Evolutionary conservation across 257 asterid species (phyloP).

Genomic region (Dorcoceras hygrometricum): DNA sequence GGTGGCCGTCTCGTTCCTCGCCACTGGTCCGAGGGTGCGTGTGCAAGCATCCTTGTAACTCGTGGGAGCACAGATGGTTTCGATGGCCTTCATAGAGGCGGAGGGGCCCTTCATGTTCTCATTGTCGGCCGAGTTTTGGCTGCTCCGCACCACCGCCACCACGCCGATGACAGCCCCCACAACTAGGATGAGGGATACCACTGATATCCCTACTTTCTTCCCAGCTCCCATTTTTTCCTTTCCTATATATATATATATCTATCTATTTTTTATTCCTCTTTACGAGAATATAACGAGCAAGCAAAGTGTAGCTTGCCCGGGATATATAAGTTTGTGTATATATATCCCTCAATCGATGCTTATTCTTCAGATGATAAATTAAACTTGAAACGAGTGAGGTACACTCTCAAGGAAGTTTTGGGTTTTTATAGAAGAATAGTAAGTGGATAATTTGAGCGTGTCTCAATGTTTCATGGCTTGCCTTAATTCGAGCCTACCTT

Average conservation of each 20-base stretch:
- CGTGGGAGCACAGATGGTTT: slow-evolving; percentile 49
- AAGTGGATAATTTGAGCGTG: background rate
- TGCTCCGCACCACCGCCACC: slow-evolving; percentile 28
- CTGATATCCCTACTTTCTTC: slow-evolving; percentile 37
- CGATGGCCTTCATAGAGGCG: slow-evolving; percentile 43
- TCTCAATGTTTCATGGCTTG: background rate
- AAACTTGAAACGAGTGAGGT: background rate
- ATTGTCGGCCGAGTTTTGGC: background rate
- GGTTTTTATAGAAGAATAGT: background rate
- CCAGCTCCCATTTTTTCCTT: slow-evolving; percentile 35
- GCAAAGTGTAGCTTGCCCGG: background rate
- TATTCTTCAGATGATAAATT: background rate
- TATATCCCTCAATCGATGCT: background rate
- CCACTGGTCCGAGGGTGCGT: slow-evolving; percentile 33
- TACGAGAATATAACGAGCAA: background rate
- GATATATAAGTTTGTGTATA: no score
- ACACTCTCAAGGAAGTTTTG: background rate
- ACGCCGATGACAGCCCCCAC: slow-evolving; percentile 61
- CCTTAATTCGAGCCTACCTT: background rate
- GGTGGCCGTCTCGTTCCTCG: slow-evolving; percentile 50
- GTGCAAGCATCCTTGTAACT: slow-evolving; percentile 50
- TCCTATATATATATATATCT: background rate
- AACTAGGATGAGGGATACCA: slow-evolving; percentile 49
- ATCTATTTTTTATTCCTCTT: no score
- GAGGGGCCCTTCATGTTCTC: background rate